Percentiles rank a stretch among this genome's conserved stretches.
Evolutionary conservation across 2,329 filamentous ascomycete species (phyloP).

Genomic region (Ilyonectria destructans): DNA sequence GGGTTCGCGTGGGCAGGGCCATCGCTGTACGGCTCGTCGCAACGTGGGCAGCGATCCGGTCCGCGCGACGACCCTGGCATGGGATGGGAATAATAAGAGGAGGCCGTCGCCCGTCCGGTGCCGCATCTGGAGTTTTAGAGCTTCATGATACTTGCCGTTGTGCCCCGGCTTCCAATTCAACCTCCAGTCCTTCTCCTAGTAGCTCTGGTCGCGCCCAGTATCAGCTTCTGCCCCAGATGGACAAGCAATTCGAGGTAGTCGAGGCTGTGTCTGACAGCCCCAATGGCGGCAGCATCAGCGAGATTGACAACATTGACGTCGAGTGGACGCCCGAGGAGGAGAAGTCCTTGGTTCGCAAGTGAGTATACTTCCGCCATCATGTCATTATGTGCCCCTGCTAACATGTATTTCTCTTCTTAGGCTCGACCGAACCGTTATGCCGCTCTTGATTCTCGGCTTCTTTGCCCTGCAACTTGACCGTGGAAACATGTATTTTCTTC

Average conservation of each 20-base stretch:
- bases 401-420: constrained; percentile 46
- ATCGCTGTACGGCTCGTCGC: constrained; percentile 33
- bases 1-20: background rate
- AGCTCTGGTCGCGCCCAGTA: constrained; percentile 10
- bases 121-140: constrained; percentile 6
- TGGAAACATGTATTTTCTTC: constrained; percentile 53
- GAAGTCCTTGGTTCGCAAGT: constrained; percentile 49
- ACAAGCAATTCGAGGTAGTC: constrained; percentile 33
- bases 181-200: background rate
- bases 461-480: constrained; percentile 61
- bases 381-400: background rate
- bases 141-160: constrained; percentile 13
- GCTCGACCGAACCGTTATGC: constrained; percentile 63
- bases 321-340: constrained; percentile 52
- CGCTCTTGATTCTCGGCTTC: constrained; percentile 63
- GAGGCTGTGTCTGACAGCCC: constrained; percentile 27
- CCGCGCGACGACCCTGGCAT: constrained; percentile 12
- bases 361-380: constrained; percentile 11
- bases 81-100: constrained; percentile 27
- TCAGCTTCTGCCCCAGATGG: constrained; percentile 34
- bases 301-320: constrained; percentile 37
- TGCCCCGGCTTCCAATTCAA: background rate
- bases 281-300: constrained; percentile 27
- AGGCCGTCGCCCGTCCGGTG: constrained; percentile 4
- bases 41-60: constrained; percentile 15